Conservation (phyloP, 176 grass and related monocot genomes). For the Thalia dealbata region DNA sequence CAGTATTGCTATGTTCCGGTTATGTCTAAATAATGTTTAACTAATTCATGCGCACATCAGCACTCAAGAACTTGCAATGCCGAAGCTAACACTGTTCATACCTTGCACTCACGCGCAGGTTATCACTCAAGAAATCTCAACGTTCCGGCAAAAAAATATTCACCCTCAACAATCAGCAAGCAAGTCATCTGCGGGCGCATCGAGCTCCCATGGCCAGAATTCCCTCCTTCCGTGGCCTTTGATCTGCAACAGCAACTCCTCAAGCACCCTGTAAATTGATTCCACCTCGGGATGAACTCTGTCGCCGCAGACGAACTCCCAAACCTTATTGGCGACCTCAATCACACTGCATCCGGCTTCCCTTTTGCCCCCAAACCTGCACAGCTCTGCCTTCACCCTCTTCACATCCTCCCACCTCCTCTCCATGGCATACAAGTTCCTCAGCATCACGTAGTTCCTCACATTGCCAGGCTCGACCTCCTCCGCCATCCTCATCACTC, state of each 20-base stretch:
- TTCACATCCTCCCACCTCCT: slow-evolving; percentile 23
- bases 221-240: background rate
- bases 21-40: no score
- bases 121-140: no score
- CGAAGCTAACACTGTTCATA: no score
- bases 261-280: slow-evolving; percentile 1
- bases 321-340: slow-evolving; percentile 12
- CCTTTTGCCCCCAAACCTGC: slow-evolving; percentile 17
- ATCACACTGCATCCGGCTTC: slow-evolving; percentile 23
- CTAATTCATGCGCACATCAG: no score
- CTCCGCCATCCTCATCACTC: slow-evolving; percentile 12
- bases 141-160: no score
- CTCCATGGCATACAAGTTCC: slow-evolving; percentile 15
- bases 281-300: slow-evolving; percentile 5
- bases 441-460: slow-evolving; percentile 26
- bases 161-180: background rate
- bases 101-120: no score
- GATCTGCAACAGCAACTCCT: slow-evolving; percentile 1
- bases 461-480: slow-evolving; percentile 17
- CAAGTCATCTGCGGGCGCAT: background rate
- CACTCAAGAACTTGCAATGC: no score
- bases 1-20: no score
- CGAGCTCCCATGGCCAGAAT: background rate
- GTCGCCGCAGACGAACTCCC: slow-evolving; percentile 24
- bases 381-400: slow-evolving; percentile 8